Evolutionary conservation across 345 rosid species (phyloP).

Genomic region (Eucalyptus sideroxylon): DNA sequence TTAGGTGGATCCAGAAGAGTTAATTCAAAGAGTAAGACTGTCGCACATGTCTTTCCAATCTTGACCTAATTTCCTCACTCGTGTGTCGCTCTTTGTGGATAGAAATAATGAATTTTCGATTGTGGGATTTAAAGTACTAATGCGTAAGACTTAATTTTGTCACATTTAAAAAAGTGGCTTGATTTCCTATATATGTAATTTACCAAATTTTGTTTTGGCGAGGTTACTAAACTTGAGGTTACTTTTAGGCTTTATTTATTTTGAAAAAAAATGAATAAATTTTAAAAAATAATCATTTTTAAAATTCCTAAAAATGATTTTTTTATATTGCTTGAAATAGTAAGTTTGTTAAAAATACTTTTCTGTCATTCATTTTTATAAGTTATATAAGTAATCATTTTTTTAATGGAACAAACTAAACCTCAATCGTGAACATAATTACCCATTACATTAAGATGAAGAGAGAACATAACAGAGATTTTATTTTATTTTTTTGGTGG

Average conservation of each 20-base stretch:
- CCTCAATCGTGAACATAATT: neutral
- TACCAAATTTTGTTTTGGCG: neutral
- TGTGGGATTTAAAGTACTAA: neutral
- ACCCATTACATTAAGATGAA: neutral
- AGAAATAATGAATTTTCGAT: neutral
- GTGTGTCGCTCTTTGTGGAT: neutral
- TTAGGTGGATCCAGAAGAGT: neutral
- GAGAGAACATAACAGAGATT: neutral
- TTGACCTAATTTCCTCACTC: neutral
- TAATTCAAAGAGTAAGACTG: fast-evolving
- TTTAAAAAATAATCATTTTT: too few relatives aligned
- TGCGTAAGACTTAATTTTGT: neutral
- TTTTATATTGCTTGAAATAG: neutral
- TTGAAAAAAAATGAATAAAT: neutral
- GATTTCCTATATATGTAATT: neutral
- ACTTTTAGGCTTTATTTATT: neutral
- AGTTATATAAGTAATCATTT: too few relatives aligned
- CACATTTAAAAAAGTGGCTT: neutral
- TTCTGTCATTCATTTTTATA: too few relatives aligned
- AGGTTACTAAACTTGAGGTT: neutral
- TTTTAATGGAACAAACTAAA: neutral
- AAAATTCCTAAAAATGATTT: too few relatives aligned
- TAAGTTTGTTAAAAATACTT: neutral
- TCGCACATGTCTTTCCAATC: neutral
- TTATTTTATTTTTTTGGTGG: fast-evolving